Conservation (phyloP, 805 yeast species). For the Spencermartinsiella europaea region DNA sequence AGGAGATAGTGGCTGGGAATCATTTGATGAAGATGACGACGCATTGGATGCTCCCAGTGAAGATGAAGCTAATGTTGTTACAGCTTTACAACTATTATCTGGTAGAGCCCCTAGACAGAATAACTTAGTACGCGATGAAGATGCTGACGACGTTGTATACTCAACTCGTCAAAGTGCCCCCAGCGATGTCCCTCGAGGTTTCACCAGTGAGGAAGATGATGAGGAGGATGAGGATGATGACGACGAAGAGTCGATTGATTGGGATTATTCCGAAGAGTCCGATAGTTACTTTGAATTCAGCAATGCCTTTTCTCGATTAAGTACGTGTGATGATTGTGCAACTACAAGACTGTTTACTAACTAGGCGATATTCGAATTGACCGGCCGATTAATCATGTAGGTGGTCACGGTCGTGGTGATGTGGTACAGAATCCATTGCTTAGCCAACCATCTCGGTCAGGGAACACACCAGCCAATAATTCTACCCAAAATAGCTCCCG, state of each 20-base stretch:
- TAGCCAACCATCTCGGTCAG: conserved; percentile 2
- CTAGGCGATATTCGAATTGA: conserved; percentile 9
- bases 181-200: conserved; percentile 8
- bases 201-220: conserved; percentile 14
- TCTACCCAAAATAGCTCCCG: not conserved
- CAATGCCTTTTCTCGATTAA: conserved; percentile 11
- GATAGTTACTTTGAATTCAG: conserved; percentile 11
- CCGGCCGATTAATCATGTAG: conserved; percentile 2
- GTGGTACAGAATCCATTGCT: conserved; percentile 15
- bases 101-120: conserved; percentile 9
- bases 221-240: conserved; percentile 35
- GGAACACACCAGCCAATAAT: not conserved
- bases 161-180: conserved; percentile 5
- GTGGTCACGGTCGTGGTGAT: conserved; percentile 8
- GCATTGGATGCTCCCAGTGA: conserved; percentile 21
- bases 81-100: conserved; percentile 12
- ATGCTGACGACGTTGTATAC: conserved; percentile 12
- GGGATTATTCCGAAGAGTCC: conserved; percentile 18
- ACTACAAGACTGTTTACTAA: not conserved
- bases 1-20: conserved; percentile 16
- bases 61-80: conserved; percentile 19
- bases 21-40: conserved; percentile 26
- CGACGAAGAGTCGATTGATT: conserved; percentile 24
- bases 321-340: not conserved
- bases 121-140: conserved; percentile 8